Evolutionary conservation across 306 rosid species (phyloP), one percentile per base, ranked within the genome.

Genomic region (cucumber (Cucumis sativus)): DNA sequence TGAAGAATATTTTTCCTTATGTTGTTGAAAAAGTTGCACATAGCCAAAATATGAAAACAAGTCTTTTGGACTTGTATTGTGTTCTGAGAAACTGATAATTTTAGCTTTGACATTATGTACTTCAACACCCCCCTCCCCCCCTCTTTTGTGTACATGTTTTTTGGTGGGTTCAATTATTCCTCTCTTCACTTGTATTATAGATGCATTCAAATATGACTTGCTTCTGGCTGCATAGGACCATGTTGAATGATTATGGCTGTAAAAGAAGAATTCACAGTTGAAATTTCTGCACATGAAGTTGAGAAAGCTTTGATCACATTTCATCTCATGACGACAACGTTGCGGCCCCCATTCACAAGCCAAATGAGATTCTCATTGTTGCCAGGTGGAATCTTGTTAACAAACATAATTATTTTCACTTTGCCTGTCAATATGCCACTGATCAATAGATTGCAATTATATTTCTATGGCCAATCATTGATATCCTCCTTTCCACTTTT

Each of bases 381-480:
- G 79, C 61, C 43, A 79, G 84, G 85, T 85, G 86, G 85, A 85
- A 82, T 78, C 56, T 77, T 20, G 51, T 83, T 80, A 70, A 35
- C 79, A 39, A 77, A 80, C 83, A 80, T 80, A 15, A 73, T 61
- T 77, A 80, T 83, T 28, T 77, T 55, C 63, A 51, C 74, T 76
- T 47, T 80, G 62, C 66, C 67, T 82, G 64, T 78, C 81, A 67
- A 49, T 74, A 74, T 65, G 83, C 74, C 71, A 37, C 62, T 76
- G 79, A 57, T 79, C 77, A 45, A 83, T 80, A 79, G 81, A 75
- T 77, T 77, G 86, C 45, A 81, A 88, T 88, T 68, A 86, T 91
- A 45, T 54, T n/a, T 58, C 20, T 63, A 63, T 77, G 78, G 85
- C 74, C 82, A 77, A 87, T 84, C 78, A 79, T 87, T 84, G 87